Conservation (phyloP, 371 early-diverging fungal species). For the Mortierella sp. region DNA sequence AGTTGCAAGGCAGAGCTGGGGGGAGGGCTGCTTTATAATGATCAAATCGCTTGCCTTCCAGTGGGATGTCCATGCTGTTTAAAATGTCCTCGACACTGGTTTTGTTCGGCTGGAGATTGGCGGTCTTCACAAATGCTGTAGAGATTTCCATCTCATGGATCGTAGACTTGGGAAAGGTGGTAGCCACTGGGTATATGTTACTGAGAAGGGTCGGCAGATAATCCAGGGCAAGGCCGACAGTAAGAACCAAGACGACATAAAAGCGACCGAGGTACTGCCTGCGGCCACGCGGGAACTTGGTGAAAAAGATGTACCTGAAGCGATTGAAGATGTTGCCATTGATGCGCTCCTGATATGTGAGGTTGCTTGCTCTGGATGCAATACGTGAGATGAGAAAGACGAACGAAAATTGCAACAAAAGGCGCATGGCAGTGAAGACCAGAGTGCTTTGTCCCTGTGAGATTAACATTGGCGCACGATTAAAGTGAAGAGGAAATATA, state of each 20-base stretch:
- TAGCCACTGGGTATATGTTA: background rate
- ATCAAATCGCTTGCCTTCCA: background rate
- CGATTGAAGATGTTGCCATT: background rate
- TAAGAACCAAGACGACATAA: background rate
- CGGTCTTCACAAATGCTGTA: background rate
- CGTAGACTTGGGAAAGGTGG: background rate
- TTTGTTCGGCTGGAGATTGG: background rate
- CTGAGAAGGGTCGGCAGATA: background rate
- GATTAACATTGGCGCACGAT: too few relatives aligned
- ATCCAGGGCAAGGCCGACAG: background rate
- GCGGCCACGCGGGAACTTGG: constrained; percentile 2
- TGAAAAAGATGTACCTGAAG: constrained; percentile 1
- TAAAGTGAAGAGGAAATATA: too few relatives aligned
- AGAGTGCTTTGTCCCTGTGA: background rate
- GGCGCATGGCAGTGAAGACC: background rate
- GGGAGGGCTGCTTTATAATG: background rate
- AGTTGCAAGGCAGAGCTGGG: background rate
- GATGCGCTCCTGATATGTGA: constrained; percentile 4
- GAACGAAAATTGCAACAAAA: background rate
- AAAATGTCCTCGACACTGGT: constrained; percentile 1
- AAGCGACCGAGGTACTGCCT: constrained; percentile 6
- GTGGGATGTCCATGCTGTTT: background rate
- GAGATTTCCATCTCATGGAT: background rate
- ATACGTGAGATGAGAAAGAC: constrained; percentile 1
- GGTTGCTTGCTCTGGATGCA: background rate